phyloP scores from a whole-genome alignment of 1,284 basidiomycete species.

The Stygiomarasmius scandens region DNA sequence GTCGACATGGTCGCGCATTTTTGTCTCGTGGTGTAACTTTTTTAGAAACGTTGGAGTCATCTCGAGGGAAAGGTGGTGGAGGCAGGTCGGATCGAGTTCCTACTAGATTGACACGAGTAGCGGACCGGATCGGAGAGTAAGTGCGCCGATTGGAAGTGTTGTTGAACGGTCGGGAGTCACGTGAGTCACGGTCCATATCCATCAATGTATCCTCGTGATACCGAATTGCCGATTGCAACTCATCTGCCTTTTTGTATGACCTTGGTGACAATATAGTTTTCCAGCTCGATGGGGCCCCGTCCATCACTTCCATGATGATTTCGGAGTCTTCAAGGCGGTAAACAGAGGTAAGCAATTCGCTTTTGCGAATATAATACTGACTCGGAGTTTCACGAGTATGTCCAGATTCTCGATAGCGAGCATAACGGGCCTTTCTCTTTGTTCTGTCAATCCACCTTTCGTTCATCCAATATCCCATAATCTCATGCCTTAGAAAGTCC shows the following conservation, averaged over 20 bases:
- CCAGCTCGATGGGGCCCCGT: conserved; percentile 26
- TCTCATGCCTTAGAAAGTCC: background rate
- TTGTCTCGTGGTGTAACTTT: conserved; percentile 28
- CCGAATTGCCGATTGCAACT: conserved; percentile 22
- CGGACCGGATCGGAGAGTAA: too few species aligned
- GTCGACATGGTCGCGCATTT: conserved; percentile 32
- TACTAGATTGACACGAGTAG: background rate
- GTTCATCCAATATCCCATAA: background rate
- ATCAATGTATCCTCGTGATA: conserved; percentile 23
- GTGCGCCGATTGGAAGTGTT: conserved; percentile 1
- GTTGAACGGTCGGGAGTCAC: conserved; percentile 7
- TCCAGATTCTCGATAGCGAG: conserved; percentile 23
- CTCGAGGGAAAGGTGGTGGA: conserved; percentile 27
- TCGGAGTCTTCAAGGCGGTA: conserved; percentile 17
- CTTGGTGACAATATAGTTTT: conserved; percentile 22
- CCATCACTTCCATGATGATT: conserved; percentile 25
- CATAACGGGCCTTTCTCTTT: background rate
- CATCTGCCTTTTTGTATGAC: conserved; percentile 11
- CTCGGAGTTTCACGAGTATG: conserved; percentile 19
- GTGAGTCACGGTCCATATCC: conserved; percentile 20
- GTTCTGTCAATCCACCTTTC: background rate
- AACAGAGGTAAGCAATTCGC: conserved; percentile 8
- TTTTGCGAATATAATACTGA: conserved; percentile 19
- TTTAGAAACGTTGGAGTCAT: conserved; percentile 29
- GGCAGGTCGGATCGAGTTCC: background rate